A percentile compares a stretch with the other conserved stretches of the same genome.
phyloP scores from a whole-genome alignment of 2,329 filamentous ascomycete species.

The Macroventuria anomochaeta region DNA sequence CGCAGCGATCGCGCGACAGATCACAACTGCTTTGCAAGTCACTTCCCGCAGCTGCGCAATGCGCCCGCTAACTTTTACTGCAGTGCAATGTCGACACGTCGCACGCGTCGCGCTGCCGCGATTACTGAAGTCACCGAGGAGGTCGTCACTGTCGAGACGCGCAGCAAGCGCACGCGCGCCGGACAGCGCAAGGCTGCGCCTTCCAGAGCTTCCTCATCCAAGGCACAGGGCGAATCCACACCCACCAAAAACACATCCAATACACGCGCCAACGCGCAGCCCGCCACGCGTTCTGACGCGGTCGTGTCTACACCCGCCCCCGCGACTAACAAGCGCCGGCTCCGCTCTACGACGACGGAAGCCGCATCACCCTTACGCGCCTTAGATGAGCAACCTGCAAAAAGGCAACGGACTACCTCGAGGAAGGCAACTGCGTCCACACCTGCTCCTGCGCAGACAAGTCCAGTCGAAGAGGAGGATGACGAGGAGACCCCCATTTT shows the following conservation, averaged over 20 bases:
- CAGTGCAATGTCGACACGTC: slow-evolving; percentile 31
- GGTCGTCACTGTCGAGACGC: slow-evolving; percentile 16
- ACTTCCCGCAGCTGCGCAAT: slow-evolving; percentile 13
- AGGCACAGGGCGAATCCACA: slow-evolving; percentile 13
- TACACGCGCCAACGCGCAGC: slow-evolving; percentile 1
- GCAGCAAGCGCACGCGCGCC: slow-evolving; percentile 14
- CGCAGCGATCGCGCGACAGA: neutral
- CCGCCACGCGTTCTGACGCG: neutral
- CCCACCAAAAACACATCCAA: neutral
- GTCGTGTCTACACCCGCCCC: slow-evolving; percentile 16
- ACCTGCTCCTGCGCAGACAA: slow-evolving; percentile 5
- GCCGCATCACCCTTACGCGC: slow-evolving; percentile 27
- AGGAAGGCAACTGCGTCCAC: slow-evolving; percentile 10
- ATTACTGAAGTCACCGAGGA: slow-evolving; percentile 19
- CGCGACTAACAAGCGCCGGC: slow-evolving; percentile 24
- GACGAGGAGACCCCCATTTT: slow-evolving; percentile 27
- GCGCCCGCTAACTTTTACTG: slow-evolving; percentile 21
- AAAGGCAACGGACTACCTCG: slow-evolving; percentile 16
- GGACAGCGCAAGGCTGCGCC: slow-evolving; percentile 19
- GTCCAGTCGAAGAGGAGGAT: slow-evolving; percentile 19
- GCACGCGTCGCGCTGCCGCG: slow-evolving; percentile 19
- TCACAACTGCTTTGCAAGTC: slow-evolving; percentile 20
- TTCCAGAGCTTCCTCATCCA: neutral
- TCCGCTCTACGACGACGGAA: slow-evolving; percentile 20
- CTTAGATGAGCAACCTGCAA: slow-evolving; percentile 20